Percentiles rank a stretch among this genome's conserved stretches.
Conservation (phyloP, 1,284 basidiomycete genomes). For the Leccinum laetum region DNA sequence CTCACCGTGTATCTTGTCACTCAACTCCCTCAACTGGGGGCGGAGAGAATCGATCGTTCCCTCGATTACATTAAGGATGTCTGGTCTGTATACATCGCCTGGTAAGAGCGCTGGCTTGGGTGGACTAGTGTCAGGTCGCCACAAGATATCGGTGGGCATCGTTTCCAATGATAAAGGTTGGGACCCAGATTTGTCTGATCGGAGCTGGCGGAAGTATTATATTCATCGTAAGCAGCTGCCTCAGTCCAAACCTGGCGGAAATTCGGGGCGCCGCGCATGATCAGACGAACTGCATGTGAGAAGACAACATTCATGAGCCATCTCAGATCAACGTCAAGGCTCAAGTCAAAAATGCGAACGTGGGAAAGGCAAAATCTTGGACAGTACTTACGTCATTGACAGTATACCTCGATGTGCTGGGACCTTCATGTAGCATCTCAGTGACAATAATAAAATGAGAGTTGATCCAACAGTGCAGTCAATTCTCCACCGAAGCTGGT, state of each 20-base stretch:
- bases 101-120: conserved; percentile 19
- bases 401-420: neutral
- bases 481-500: neutral
- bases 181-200: neutral
- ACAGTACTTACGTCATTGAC: no score
- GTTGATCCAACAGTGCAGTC: neutral
- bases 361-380: no score
- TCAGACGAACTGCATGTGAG: neutral
- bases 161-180: conserved; percentile 4
- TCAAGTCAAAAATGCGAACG: no score
- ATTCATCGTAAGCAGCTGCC: neutral
- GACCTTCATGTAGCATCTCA: neutral
- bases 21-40: conserved; percentile 58
- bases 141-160: conserved; percentile 27
- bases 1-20: conserved; percentile 68
- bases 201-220: neutral
- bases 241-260: neutral
- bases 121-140: conserved; percentile 27
- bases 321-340: neutral
- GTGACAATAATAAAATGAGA: neutral
- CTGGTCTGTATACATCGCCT: conserved; percentile 35
- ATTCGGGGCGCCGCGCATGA: neutral
- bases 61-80: conserved; percentile 56
- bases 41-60: conserved; percentile 53
- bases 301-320: neutral